These are phyloP conservation scores for Microcyclosporella mali DNA, from an alignment of 2,329 filamentous ascomycete species.

Conservation along the genomic window DNA sequence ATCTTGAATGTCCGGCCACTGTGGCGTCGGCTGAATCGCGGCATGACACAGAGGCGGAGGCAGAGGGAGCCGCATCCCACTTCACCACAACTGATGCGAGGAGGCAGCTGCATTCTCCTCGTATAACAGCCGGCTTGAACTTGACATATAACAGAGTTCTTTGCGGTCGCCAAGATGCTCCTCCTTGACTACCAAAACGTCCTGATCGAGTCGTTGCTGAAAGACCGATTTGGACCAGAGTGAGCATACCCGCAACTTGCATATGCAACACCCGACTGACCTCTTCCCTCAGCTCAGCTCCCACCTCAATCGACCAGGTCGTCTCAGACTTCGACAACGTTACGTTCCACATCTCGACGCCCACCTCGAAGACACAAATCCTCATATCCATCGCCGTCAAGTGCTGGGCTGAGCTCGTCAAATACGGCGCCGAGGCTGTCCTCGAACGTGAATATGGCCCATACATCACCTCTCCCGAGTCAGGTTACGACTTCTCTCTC, in stretches of 20 bases:
- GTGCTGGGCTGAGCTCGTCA: slow-evolving; percentile 86
- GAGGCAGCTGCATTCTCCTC: not conserved
- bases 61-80: not conserved
- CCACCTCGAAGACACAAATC: slow-evolving; percentile 88
- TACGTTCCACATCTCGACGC: slow-evolving; percentile 96
- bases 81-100: not conserved
- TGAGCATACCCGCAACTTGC: slow-evolving; percentile 10
- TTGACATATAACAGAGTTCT: no score
- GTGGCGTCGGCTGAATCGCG: not conserved
- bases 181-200: slow-evolving; percentile 99
- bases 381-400: slow-evolving; percentile 90
- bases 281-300: slow-evolving; percentile 61
- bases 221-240: slow-evolving; percentile 68
- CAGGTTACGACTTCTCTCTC: slow-evolving; percentile 93
- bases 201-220: slow-evolving; percentile 91
- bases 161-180: slow-evolving; percentile 56
- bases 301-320: slow-evolving; percentile 90
- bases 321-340: slow-evolving; percentile 99
- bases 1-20: not conserved
- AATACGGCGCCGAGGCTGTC: slow-evolving; percentile 87
- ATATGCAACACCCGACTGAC: slow-evolving; percentile 24
- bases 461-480: slow-evolving; percentile 81
- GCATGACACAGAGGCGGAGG: slow-evolving; percentile 41
- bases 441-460: slow-evolving; percentile 90
- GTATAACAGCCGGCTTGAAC: no score